These are phyloP conservation scores for Suillus placidus DNA, from an alignment of 768 basidiomycete genomes.

Conservation along the genomic window DNA sequence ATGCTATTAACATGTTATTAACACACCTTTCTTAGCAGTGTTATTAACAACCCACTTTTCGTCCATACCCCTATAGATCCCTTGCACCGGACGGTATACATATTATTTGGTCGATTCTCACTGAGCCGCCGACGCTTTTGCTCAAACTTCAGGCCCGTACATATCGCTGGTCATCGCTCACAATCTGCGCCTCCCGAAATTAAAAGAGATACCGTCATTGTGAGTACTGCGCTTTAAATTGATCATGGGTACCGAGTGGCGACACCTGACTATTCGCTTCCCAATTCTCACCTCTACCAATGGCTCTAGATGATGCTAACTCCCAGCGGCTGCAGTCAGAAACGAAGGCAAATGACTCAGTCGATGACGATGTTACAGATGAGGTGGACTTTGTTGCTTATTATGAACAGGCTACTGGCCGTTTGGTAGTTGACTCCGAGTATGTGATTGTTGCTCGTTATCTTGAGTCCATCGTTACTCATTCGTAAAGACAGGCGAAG, in stretches of 20 bases:
- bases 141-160: too few species aligned
- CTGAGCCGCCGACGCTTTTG: too few species aligned
- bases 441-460: conserved; percentile 34
- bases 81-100: too few species aligned
- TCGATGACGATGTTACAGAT: conserved; percentile 1
- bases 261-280: not conserved
- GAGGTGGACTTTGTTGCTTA: conserved; percentile 42
- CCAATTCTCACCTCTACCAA: not conserved
- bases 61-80: too few species aligned
- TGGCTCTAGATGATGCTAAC: not conserved
- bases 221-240: not conserved
- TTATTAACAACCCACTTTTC: too few species aligned
- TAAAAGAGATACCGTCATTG: not conserved
- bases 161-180: not conserved
- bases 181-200: not conserved
- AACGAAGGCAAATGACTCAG: not conserved
- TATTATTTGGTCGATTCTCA: too few species aligned
- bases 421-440: conserved; percentile 65
- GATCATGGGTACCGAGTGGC: not conserved
- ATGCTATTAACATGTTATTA: too few species aligned
- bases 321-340: not conserved
- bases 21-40: too few species aligned
- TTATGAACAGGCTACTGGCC: conserved; percentile 58
- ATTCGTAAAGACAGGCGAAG: conserved; percentile 42
- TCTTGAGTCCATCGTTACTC: not conserved